These are phyloP conservation scores for Fusarium zealandicum DNA, from an alignment of 2,329 filamentous ascomycete species.

Conservation along the genomic window DNA sequence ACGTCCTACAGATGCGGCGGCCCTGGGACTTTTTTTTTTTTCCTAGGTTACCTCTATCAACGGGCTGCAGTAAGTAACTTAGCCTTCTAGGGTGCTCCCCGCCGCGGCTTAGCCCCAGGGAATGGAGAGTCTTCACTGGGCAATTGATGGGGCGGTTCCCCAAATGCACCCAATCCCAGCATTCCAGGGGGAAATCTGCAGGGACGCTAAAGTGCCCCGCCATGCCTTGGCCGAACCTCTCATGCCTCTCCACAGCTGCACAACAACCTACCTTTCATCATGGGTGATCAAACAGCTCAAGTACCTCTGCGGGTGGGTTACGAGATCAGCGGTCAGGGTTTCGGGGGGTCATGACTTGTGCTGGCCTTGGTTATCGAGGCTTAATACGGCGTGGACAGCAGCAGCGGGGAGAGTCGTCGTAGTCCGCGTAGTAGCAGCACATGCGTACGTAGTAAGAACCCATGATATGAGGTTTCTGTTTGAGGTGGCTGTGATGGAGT, in stretches of 20 bases:
- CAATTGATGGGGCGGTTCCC: slow-evolving; percentile 32
- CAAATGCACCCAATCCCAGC: slow-evolving; percentile 28
- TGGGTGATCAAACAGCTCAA: slow-evolving; percentile 27
- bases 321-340: slow-evolving; percentile 40
- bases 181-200: slow-evolving; percentile 31
- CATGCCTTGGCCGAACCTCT: slow-evolving; percentile 37
- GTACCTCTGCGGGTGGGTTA: slow-evolving; percentile 30
- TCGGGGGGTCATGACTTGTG: slow-evolving; percentile 6
- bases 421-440: slow-evolving; percentile 1
- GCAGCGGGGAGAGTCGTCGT: slow-evolving; percentile 15
- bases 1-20: slow-evolving; percentile 29
- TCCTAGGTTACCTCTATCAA: slow-evolving; percentile 18
- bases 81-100: slow-evolving; percentile 22
- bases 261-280: slow-evolving; percentile 33
- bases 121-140: slow-evolving; percentile 29
- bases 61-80: too few species aligned
- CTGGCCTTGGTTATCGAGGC: slow-evolving; percentile 9
- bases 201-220: slow-evolving; percentile 39
- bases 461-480: not conserved
- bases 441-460: too few species aligned
- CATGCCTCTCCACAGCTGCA: slow-evolving; percentile 37
- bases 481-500: slow-evolving; percentile 2
- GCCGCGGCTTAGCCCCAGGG: slow-evolving; percentile 15
- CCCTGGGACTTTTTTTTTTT: slow-evolving; percentile 43
- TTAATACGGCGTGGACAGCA: slow-evolving; percentile 8